Percentiles rank a stretch among this genome's conserved stretches.
Conservation (phyloP, 805 yeast genomes). For the Tetrapisispora phaffii region DNA sequence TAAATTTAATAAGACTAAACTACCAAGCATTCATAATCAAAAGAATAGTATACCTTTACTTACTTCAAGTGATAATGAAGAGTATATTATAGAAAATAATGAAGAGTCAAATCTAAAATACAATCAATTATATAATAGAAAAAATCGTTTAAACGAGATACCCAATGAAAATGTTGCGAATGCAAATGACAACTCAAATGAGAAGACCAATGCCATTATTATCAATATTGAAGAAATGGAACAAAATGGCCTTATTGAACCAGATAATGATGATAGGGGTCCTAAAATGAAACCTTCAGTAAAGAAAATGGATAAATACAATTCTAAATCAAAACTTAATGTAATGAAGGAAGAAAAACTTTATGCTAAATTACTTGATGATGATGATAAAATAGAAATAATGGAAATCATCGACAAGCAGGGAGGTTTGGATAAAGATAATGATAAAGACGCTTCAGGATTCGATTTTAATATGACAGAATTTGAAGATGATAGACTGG, state of each 20-base stretch:
- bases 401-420: conserved; percentile 14
- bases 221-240: conserved; percentile 3
- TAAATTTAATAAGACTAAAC: neutral
- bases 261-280: neutral
- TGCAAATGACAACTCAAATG: neutral
- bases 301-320: neutral
- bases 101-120: neutral
- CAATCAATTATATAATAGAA: neutral
- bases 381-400: conserved; percentile 22
- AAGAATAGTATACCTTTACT: neutral
- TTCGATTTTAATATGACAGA: conserved; percentile 9
- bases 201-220: neutral
- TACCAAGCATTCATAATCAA: neutral
- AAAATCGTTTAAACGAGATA: neutral
- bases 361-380: conserved; percentile 19
- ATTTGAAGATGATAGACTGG: conserved; percentile 22
- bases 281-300: neutral
- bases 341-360: conserved; percentile 12
- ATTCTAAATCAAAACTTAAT: neutral
- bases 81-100: too few relatives aligned
- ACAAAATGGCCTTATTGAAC: neutral
- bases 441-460: conserved; percentile 8
- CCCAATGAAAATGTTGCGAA: neutral
- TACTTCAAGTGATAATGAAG: neutral
- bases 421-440: conserved; percentile 7